Percentiles rank a stretch among this genome's conserved stretches.
phyloP scores from a whole-genome alignment of 2,329 filamentous ascomycete species.

The Alternaria atra region DNA sequence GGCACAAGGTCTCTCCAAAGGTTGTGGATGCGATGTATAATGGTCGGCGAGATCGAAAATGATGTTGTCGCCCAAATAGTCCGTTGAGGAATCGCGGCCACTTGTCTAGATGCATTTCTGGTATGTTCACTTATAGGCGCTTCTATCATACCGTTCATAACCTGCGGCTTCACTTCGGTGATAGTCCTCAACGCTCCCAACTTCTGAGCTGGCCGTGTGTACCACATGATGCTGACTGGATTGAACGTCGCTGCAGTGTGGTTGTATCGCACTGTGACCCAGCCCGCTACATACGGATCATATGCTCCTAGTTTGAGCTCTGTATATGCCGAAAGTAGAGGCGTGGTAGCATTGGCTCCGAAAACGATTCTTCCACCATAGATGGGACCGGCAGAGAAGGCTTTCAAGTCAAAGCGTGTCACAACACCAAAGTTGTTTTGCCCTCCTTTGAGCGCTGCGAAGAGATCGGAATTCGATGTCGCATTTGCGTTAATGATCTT shows the following conservation, averaged over 20 bases:
- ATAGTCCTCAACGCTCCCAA: constrained; percentile 28
- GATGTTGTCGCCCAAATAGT: constrained; percentile 40
- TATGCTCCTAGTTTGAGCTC: constrained; percentile 27
- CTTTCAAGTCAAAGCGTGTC: constrained; percentile 52
- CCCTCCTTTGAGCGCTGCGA: constrained; percentile 55
- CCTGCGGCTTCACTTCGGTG: constrained; percentile 23
- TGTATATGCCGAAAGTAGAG: constrained; percentile 31
- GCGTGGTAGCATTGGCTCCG: constrained; percentile 19
- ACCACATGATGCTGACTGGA: constrained; percentile 33
- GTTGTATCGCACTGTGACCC: constrained; percentile 36
- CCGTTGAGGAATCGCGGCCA: constrained; percentile 19
- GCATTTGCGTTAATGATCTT: constrained; percentile 51
- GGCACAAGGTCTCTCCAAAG: constrained; percentile 30
- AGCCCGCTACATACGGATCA: constrained; percentile 37
- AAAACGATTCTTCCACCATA: constrained; percentile 32
- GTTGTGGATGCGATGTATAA: constrained; percentile 28
- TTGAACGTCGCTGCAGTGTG: constrained; percentile 23
- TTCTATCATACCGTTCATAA: constrained; percentile 26
- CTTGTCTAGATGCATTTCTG: constrained; percentile 30
- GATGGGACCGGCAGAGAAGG: constrained; percentile 22
- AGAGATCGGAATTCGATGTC: constrained; percentile 48
- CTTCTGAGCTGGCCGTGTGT: constrained; percentile 30
- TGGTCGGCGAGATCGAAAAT: constrained; percentile 28
- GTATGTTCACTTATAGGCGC: constrained; percentile 30
- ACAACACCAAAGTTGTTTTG: constrained; percentile 56